Evolutionary conservation across 2,329 filamentous ascomycete genomes (phyloP), one percentile per base, ranked within the genome.

Genomic region (Ophiosphaerella korrae): DNA sequence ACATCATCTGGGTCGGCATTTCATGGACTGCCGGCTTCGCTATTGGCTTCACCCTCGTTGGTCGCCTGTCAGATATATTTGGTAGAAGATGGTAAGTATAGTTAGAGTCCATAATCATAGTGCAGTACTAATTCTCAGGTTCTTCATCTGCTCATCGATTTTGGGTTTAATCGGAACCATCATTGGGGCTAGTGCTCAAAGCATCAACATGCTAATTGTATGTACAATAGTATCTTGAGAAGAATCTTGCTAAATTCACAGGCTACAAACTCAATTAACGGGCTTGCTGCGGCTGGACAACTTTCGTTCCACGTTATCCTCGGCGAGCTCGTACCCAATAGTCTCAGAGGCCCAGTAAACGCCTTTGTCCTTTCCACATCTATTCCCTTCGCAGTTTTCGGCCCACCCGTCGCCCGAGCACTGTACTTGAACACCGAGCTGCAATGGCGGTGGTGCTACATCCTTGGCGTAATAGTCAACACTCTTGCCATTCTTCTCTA

Each of bases 251-350:
- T 61, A 11, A 59, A 31, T 16, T 1, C 37, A 12, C 9, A 65
- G 63, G 63, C 54, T 5, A 66, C 64, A 5, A 67, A 69, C 42
- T 58, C 60, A 6, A 67, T 75, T 47, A 73, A 75, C 23, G 73
- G 73, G 3, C 62, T 75, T 16, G 73, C 71, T 5, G 70, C 71
- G 35, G 70, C 73, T 18, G 72, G 71, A 32, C 73, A 75, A 52
- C 63, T 73, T 2, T 75, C 72, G 0, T 75, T 75, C 58, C 66
- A 68, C 50, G 68, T 72, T 42, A 70, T 74, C 9, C 59, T 75
- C 0, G 71, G 70, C 5, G 73, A 75, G 47, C 66, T 75, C 5
- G 72, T 75, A 5, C 70, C 73, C 4, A 74, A 70, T 42, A 54
- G 55, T 0, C 23, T 62, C 8, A 56, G 67, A 57, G 66, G 66